Conservation (phyloP, 352 stramenopile species). For the Pythium apleroticum region DNA sequence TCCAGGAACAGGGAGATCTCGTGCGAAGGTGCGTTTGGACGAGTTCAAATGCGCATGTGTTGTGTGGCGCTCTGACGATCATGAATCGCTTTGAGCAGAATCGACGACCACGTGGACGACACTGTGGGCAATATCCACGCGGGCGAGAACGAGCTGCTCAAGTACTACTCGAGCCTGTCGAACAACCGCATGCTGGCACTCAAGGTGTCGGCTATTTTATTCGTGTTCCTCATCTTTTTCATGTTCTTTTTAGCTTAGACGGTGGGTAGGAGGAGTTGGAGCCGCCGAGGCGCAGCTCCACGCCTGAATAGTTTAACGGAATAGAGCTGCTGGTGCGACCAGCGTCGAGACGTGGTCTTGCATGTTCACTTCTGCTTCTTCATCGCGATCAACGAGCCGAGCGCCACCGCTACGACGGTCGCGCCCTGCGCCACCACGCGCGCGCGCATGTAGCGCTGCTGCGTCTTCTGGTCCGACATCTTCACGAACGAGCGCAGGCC, state of each 20-base stretch:
- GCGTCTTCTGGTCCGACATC: slow-evolving; percentile 61
- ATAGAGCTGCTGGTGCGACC: slow-evolving; percentile 2
- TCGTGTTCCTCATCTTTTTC: slow-evolving; percentile 88
- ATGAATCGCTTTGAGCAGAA: slow-evolving; percentile 34
- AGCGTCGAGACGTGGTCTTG: not conserved
- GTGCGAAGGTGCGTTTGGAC: slow-evolving; percentile 54
- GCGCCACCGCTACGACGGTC: slow-evolving; percentile 62
- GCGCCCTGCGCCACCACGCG: slow-evolving; percentile 69
- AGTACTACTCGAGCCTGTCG: slow-evolving; percentile 83
- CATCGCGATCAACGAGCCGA: slow-evolving; percentile 68
- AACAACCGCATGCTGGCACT: slow-evolving; percentile 87
- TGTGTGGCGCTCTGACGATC: not conserved
- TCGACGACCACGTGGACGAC: slow-evolving; percentile 86
- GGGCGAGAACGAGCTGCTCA: slow-evolving; percentile 80
- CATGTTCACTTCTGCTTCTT: slow-evolving; percentile 38
- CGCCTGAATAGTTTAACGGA: slow-evolving; percentile 20
- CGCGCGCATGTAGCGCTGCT: slow-evolving; percentile 83
- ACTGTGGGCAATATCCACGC: slow-evolving; percentile 71
- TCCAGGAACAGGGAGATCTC: slow-evolving; percentile 81
- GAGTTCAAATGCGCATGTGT: not conserved
- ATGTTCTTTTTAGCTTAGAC: slow-evolving; percentile 87
- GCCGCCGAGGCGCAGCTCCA: slow-evolving; percentile 3
- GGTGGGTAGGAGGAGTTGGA: not conserved
- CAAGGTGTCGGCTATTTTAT: slow-evolving; percentile 87
- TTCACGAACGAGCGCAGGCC: slow-evolving; percentile 68